phyloP scores from a whole-genome alignment of 345 rosid genomes.

The Lumnitzera racemosa region DNA sequence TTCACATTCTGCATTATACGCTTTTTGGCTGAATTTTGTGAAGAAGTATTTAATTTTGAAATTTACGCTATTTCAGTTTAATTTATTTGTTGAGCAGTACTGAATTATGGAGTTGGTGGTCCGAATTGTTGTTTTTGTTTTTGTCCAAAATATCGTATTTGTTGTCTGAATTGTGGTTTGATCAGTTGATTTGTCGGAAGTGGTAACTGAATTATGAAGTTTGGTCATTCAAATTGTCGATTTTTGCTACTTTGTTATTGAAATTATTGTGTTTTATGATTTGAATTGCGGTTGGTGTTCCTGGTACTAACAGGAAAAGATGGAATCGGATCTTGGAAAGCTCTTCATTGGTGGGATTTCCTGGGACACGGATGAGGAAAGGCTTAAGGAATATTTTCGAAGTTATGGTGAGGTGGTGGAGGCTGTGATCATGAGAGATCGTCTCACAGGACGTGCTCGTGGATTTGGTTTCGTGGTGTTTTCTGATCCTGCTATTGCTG shows the following conservation, averaged over 20 bases:
- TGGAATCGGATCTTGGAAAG: conserved; percentile 98
- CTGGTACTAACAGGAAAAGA: conserved; percentile 46
- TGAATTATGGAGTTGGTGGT: too few species aligned
- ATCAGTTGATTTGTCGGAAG: too few species aligned
- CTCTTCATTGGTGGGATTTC: conserved; percentile 99
- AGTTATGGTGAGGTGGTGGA: conserved; percentile 87
- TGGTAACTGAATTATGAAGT: conserved; percentile 1
- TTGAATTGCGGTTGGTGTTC: conserved; percentile 18
- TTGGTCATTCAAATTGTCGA: not conserved
- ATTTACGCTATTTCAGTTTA: too few species aligned
- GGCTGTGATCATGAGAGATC: conserved; percentile 96
- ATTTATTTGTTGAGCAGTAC: too few species aligned
- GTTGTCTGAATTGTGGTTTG: conserved; percentile 1
- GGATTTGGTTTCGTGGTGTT: conserved; percentile 94
- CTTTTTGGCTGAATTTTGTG: too few species aligned
- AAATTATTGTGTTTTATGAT: conserved; percentile 4
- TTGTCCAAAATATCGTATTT: not conserved
- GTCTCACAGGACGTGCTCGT: conserved; percentile 91
- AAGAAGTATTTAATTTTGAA: too few species aligned
- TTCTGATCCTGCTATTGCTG: conserved; percentile 83
- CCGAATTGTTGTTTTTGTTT: too few species aligned
- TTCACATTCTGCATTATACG: too few species aligned
- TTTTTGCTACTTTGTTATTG: conserved; percentile 1
- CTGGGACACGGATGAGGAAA: conserved; percentile 96
- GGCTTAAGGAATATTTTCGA: conserved; percentile 76